Base-by-base conservation (phyloP, 2,329 filamentous ascomycete species). In the Diaporthe amygdali region DNA sequence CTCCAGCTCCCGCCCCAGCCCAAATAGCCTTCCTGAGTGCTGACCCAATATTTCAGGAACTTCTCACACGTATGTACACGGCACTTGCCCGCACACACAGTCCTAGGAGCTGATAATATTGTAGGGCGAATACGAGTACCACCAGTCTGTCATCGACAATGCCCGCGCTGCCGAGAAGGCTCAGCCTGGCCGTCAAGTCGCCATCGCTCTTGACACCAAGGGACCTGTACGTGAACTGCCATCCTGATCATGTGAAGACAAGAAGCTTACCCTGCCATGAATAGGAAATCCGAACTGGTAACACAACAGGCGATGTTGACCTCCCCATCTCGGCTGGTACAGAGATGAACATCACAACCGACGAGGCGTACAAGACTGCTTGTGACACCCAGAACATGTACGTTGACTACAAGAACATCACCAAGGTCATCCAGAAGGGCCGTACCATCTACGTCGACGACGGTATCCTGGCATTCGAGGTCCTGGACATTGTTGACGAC, bases 381-480 rank as follows among this genome's bases (percentile, higher is more conserved):
- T 95, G 92, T 80, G 93, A 97, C 83, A 92, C 94, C 78, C 90
- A 95, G 86, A 97, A 97, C 89, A 97, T 99, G 96, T 98, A 95
- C 81, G 93, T 98, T 80, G 96, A 98, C 88, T 98, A 99, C 90
- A 97, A 97, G 92, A 99, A 99, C 89, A 98, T 99, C 85, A 98
- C 96, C 85, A 97, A 97, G 87, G 96, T 99, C 78, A 98, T 99
- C 80, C 85, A 93, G 82, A 87, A 90, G 72, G 96, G 96, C 80
- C 95, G 96, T 79, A 92, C 93, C 84, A 97, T 99, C 88, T 99
- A 97, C 85, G 96, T 99, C 78, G 96, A 99, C 80, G 96, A 99
- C 80, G 96, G 96, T 84, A 96, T 99, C 76, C 92, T 98, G 78
- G 97, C 96, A 32, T 98, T 99, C 78, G 93, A 98, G 81, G 96